Percentiles rank a stretch among this genome's conserved stretches.
Conservation (phyloP, 208 protist species). For the Tritrichomonas musculus region DNA sequence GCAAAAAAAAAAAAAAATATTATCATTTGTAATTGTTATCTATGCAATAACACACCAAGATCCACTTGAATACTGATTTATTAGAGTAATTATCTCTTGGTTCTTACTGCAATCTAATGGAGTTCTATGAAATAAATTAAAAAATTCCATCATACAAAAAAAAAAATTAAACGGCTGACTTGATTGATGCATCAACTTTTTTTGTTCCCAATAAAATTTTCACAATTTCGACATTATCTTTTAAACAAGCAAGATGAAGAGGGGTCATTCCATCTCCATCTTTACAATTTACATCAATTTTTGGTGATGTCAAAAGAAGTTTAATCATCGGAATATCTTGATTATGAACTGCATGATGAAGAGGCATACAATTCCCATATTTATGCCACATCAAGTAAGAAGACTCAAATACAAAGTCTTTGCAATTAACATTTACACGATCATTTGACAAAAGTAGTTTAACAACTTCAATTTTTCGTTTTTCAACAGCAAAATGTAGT, state of each 20-base stretch:
- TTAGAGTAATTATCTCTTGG: neutral
- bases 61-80: neutral
- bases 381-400: neutral
- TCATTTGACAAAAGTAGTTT: neutral
- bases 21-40: no score
- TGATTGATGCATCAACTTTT: neutral
- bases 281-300: neutral
- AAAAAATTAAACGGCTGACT: neutral
- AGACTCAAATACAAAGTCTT: neutral
- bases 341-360: neutral
- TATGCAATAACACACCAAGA: neutral
- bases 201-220: neutral
- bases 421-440: neutral
- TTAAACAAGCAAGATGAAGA: neutral
- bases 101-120: neutral
- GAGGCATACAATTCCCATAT: neutral
- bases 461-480: neutral
- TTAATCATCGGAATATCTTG: neutral
- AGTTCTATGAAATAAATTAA: neutral
- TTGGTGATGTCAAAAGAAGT: neutral
- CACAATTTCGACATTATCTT: neutral
- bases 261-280: neutral
- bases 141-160: neutral
- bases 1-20: no score
- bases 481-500: slow-evolving; percentile 3